Conservation (phyloP, 2,329 filamentous ascomycete species). For the Cylindrodendrum hubeiense region DNA sequence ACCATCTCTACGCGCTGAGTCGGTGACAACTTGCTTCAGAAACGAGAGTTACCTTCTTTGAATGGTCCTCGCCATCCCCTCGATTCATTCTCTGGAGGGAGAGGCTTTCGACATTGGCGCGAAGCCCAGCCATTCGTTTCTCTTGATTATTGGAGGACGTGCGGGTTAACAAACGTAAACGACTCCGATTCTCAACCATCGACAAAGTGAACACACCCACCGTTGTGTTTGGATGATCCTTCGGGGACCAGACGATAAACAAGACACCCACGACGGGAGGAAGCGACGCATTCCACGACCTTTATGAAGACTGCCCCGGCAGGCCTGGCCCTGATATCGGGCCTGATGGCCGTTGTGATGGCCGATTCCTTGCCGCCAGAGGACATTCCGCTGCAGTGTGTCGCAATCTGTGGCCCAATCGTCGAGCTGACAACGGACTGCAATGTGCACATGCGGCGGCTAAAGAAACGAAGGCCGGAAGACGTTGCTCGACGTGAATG, state of each 20-base stretch:
- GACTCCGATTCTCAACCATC: not conserved
- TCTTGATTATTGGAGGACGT: not conserved
- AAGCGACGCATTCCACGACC: not conserved
- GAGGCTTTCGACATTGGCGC: not conserved
- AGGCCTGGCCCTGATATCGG: conserved; percentile 44
- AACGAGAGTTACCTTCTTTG: conserved; percentile 7
- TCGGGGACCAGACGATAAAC: not conserved
- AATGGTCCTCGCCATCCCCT: conserved; percentile 8
- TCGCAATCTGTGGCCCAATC: conserved; percentile 57
- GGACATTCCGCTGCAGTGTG: conserved; percentile 54
- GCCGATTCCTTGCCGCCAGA: conserved; percentile 50
- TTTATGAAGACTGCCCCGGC: conserved; percentile 45
- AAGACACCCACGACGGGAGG: not conserved
- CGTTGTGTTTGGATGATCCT: not conserved
- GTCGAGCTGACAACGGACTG: conserved; percentile 56
- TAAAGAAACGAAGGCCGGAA: conserved; percentile 44
- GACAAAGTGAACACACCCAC: not conserved
- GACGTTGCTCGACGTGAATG: conserved; percentile 21
- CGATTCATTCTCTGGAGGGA: not conserved
- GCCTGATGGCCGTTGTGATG: conserved; percentile 44
- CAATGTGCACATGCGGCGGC: conserved; percentile 42
- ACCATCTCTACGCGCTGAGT: conserved; percentile 9
- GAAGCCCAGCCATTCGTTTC: conserved; percentile 1
- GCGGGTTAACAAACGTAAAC: not conserved
- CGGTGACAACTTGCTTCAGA: conserved; percentile 16